A percentile compares a stretch with the other conserved stretches of the same genome.
phyloP scores from a whole-genome alignment of 306 rosid species.

The Prunus kanzakura region DNA sequence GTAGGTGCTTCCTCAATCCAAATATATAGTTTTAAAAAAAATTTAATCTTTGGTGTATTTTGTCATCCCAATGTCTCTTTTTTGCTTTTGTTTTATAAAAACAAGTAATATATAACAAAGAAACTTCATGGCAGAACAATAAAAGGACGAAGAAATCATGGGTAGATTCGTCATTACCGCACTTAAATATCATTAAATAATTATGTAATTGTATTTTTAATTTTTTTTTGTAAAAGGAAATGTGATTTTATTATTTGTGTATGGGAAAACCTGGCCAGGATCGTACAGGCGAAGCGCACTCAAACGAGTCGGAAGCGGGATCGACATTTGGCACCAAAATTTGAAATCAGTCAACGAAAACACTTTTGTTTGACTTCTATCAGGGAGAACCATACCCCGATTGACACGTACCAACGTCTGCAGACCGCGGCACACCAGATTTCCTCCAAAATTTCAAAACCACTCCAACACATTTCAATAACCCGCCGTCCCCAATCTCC shows the following conservation, averaged over 20 bases:
- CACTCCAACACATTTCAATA: slow-evolving; percentile 1
- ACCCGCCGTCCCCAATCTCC: slow-evolving; percentile 30
- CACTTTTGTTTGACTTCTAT: neutral
- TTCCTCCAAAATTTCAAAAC: slow-evolving; percentile 25
- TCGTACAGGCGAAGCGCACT: neutral
- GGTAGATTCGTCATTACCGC: neutral
- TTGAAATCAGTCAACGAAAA: neutral
- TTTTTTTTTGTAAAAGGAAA: neutral
- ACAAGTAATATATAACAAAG: neutral
- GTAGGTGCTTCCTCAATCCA: too few relatives aligned
- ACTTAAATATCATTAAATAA: neutral
- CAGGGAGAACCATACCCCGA: neutral
- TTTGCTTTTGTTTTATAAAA: neutral
- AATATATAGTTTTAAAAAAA: too few relatives aligned
- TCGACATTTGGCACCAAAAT: neutral
- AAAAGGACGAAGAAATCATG: too few relatives aligned
- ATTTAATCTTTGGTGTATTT: too few relatives aligned
- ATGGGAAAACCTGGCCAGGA: neutral
- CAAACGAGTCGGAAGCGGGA: neutral
- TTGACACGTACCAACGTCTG: neutral
- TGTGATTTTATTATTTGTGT: neutral
- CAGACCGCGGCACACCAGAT: neutral
- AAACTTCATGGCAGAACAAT: too few relatives aligned
- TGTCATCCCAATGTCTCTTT: neutral
- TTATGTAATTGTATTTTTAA: neutral